These are phyloP conservation scores for Diaporthe citrichinensis DNA, from an alignment of 2,329 filamentous ascomycete genomes.

Conservation along the genomic window DNA sequence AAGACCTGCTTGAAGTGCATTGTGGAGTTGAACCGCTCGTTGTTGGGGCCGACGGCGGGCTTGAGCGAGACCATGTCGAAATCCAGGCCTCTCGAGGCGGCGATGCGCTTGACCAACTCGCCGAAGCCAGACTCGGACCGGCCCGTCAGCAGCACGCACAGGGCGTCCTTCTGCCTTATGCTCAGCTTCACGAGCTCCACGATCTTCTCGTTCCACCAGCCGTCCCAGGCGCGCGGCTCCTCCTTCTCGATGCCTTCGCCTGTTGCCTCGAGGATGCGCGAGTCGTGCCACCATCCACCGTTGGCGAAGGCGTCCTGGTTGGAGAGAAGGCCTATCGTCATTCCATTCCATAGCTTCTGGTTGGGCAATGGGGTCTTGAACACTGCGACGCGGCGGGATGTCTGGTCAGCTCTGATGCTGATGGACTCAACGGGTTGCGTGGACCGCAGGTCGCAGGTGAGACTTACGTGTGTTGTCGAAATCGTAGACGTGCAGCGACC, in stretches of 20 bases:
- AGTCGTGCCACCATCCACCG: constrained; percentile 98
- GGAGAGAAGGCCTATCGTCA: constrained; percentile 82
- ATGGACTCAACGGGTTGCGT: constrained; percentile 38
- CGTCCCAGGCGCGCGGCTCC: constrained; percentile 86
- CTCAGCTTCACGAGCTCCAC: constrained; percentile 84
- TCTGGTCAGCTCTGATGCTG: constrained; percentile 38
- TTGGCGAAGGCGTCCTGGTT: constrained; percentile 82
- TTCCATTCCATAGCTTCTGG: constrained; percentile 85
- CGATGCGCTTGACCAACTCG: constrained; percentile 85
- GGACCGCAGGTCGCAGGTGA: constrained; percentile 21
- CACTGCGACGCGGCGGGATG: constrained; percentile 63
- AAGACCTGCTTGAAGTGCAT: constrained; percentile 95
- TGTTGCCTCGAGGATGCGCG: constrained; percentile 85
- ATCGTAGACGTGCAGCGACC: constrained; percentile 91
- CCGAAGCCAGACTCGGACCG: constrained; percentile 83
- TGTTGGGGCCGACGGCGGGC: constrained; percentile 84
- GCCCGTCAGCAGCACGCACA: constrained; percentile 90
- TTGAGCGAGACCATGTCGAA: constrained; percentile 94
- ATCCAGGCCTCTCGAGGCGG: constrained; percentile 80
- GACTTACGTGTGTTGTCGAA: constrained; percentile 93
- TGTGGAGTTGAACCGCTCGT: constrained; percentile 83
- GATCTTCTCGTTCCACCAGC: constrained; percentile 97
- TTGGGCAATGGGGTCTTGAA: constrained; percentile 95
- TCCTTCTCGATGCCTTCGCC: constrained; percentile 87
- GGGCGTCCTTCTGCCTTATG: constrained; percentile 85